Percentiles rank a stretch among this genome's conserved stretches.
Conservation (phyloP, 1,284 basidiomycete species). For the Macrocystidia cucumis region DNA sequence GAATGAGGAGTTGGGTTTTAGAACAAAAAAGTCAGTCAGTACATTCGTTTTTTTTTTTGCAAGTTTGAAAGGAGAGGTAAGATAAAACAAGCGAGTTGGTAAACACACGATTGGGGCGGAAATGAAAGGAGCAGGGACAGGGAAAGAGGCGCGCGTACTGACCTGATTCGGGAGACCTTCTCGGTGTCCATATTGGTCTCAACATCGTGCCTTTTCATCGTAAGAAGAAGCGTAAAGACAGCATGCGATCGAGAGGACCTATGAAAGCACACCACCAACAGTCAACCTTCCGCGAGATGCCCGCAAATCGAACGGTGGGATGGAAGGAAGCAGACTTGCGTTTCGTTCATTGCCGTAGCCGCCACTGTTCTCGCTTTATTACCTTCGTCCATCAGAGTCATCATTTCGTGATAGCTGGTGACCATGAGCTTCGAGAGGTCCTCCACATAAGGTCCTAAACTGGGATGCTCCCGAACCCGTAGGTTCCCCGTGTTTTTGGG, state of each 20-base stretch:
- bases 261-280: slow-evolving; percentile 5
- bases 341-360: slow-evolving; percentile 99
- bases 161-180: slow-evolving; percentile 95
- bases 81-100: slow-evolving; percentile 10
- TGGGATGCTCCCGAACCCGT: slow-evolving; percentile 95
- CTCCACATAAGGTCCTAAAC: slow-evolving; percentile 93
- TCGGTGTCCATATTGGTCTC: slow-evolving; percentile 86
- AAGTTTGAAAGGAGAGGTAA: too few species aligned
- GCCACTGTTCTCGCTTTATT: slow-evolving; percentile 98
- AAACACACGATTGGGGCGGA: slow-evolving; percentile 1
- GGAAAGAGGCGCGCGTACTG: slow-evolving; percentile 14
- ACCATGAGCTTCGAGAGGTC: slow-evolving; percentile 94
- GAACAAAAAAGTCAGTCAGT: slow-evolving; percentile 4
- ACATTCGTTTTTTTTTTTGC: too few species aligned
- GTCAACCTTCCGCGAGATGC: too few species aligned
- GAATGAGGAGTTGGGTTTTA: slow-evolving; percentile 7
- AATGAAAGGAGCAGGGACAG: slow-evolving; percentile 2
- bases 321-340: slow-evolving; percentile 36
- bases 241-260: slow-evolving; percentile 96
- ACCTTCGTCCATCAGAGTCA: slow-evolving; percentile 98
- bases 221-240: slow-evolving; percentile 91
- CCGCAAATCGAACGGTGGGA: slow-evolving; percentile 4
- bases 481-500: slow-evolving; percentile 96
- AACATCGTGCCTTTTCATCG: slow-evolving; percentile 82
- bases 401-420: slow-evolving; percentile 89